Evolutionary conservation across 2,329 filamentous ascomycete species (phyloP), one percentile per base, ranked within the genome.

Genomic region (Leptographium galeiforme): DNA sequence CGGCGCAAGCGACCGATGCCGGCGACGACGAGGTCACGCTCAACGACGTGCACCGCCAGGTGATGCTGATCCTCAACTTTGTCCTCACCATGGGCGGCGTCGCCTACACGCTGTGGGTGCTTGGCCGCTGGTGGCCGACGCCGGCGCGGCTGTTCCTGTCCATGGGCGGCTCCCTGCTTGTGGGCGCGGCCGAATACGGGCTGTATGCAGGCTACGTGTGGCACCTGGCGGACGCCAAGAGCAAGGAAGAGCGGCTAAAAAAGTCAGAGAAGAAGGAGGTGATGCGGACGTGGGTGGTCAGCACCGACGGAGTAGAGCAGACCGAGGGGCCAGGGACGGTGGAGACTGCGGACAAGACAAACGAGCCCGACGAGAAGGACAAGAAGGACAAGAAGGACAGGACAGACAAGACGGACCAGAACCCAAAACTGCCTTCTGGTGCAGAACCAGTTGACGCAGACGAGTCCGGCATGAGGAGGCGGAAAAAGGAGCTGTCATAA

Each of bases 61-160:
- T 93, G 54, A 82, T 86, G 44, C 73, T 97, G 8, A 89, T 97
- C 51, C 76, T 95, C 62, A 98, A 97, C 66, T 89, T 97, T 50
- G 70, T 96, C 41, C 75, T 95, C 52, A 95, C 88, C 51, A 86
- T 96, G 52, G 71, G 91, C 3, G 87, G 90, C 46, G 86, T 85
- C 50, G 85, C 82, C 3, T 81, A 77, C 2, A 87, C 85, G 8
- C 76, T 93, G 38, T 93, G 87, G 87, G 75, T 89, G n/a, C 77
- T 78, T 16, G 84, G 84, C 1, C 74, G 82, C 50, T 87, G 85
- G 76, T 91, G 86, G 87, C 83, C 76, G 57, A 77, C 84, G 1
- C 81, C 86, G 0, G 76, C 81, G 45, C 72, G 87, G 32, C 63
- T 93, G 56, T 84, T 85, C 41, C 66, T 90, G 50, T 84, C 84